Conservation (phyloP, 2,329 filamentous ascomycete species). For the Diaporthe caulivora region DNA sequence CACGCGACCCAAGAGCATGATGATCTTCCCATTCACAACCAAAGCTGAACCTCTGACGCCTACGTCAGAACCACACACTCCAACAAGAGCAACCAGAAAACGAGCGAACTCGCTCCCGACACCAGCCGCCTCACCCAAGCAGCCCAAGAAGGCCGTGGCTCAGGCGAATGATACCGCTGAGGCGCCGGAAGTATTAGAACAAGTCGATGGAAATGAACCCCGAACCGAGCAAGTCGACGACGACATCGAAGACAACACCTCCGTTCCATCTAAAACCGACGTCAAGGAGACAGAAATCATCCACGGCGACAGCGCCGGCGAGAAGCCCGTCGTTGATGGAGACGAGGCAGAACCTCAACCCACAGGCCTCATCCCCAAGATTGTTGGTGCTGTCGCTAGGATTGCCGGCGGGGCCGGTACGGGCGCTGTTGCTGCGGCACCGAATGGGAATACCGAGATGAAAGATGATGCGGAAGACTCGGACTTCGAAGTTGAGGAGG, state of each 20-base stretch:
- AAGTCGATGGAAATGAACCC: conserved; percentile 49
- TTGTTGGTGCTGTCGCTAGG: conserved; percentile 5
- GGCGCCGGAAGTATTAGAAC: conserved; percentile 48
- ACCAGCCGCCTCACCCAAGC: conserved; percentile 45
- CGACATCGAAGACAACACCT: not conserved
- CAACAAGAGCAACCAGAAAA: conserved; percentile 53
- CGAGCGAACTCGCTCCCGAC: conserved; percentile 65
- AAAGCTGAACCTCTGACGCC: conserved; percentile 50
- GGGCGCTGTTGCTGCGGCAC: not conserved
- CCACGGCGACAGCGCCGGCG: conserved; percentile 62
- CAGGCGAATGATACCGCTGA: conserved; percentile 2
- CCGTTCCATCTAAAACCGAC: not conserved
- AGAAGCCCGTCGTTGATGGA: conserved; percentile 44
- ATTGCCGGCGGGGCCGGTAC: not conserved
- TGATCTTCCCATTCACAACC: conserved; percentile 48
- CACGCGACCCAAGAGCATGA: conserved; percentile 62
- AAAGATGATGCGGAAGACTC: conserved; percentile 58
- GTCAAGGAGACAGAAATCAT: not conserved
- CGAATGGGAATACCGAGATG: conserved; percentile 15
- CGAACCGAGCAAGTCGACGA: conserved; percentile 8
- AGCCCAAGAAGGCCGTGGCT: conserved; percentile 26
- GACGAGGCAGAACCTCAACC: not conserved
- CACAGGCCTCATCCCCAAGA: conserved; percentile 7
- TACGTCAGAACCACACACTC: conserved; percentile 51
- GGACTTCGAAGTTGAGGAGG: conserved; percentile 63